Evolutionary conservation across 2,329 filamentous ascomycete species (phyloP), one percentile per base, ranked within the genome.

Genomic region (Plectosphaerella sp.): DNA sequence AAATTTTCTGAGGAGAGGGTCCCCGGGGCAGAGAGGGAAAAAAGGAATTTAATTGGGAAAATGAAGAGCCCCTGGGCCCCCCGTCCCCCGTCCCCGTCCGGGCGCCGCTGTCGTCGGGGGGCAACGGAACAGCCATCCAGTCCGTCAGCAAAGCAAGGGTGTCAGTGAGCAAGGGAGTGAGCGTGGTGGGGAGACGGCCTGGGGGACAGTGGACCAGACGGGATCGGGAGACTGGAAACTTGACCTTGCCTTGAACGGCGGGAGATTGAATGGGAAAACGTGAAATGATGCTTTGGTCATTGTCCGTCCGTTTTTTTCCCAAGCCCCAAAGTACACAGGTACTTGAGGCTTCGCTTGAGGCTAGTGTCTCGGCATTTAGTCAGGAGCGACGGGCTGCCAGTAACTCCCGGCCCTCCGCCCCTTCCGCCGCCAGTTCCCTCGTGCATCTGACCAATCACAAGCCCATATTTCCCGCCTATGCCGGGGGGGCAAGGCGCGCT

Each of bases 281-380:
- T 14, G 33, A 15, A 10, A 12, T 22, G 15, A 24, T 37, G 12
- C 5, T 24, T 24, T 35, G 33, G 45, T n/a, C 25, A 47, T 25
- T 18, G 28, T 35, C 24, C 24, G 45, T 47, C 28, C 28, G 45
- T 28, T 47, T 25, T 47, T 9, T 9, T 5, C 28, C 28, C 28
- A 33, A 47, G 45, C 45, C 45, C n/a, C 18, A 47, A 33, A 35
- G 36, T 20, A 35, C 22, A 48, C 11, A 18, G 47, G 47, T 9
- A 36, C 4, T 20, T 39, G 35, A 41, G 22, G 35, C 47, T 33
- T 39, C 18, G 47, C 18, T 39, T 41, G 47, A 16, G 35, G 22
- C 20, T 48, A 48, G 47, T 22, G 18, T 24, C 47, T 48, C 47
- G 47, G 47, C 47, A 48, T 48, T 39, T 41, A 39, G 41, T 43